Conservation (phyloP, 2,329 filamentous ascomycete genomes). For the Sordariomycetes sp. region DNA sequence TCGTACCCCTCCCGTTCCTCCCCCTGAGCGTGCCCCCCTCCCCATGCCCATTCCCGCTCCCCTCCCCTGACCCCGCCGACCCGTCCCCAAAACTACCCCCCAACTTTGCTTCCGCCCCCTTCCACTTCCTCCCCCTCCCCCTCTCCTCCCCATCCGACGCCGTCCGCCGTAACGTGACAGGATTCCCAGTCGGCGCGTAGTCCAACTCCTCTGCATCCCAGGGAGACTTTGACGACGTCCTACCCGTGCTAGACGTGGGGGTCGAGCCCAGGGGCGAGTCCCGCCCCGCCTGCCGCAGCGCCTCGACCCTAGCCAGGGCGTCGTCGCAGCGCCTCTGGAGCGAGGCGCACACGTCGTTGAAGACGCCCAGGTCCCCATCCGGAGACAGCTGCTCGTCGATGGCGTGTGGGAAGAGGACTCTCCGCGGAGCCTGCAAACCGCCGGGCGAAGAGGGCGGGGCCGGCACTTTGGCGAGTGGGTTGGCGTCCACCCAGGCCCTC, state of each 20-base stretch:
- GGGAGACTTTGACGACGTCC: background rate
- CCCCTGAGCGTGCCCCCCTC: slow-evolving; percentile 13
- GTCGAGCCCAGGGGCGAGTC: background rate
- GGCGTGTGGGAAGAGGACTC: slow-evolving; percentile 11
- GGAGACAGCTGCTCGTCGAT: slow-evolving; percentile 19
- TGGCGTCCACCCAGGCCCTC: slow-evolving; percentile 60
- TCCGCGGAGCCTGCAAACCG: background rate
- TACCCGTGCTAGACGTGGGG: background rate
- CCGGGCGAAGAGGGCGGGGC: background rate
- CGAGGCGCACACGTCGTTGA: slow-evolving; percentile 34
- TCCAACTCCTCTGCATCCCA: background rate
- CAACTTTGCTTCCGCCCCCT: background rate
- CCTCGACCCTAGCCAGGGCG: slow-evolving; percentile 36
- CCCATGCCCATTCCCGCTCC: background rate
- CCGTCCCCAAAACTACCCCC: background rate
- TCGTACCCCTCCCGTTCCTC: slow-evolving; percentile 22
- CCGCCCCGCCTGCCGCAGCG: slow-evolving; percentile 17
- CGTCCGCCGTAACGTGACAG: background rate
- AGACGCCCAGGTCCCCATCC: slow-evolving; percentile 38
- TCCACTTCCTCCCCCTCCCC: background rate
- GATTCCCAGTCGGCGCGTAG: slow-evolving; percentile 2
- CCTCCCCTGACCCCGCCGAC: too few species aligned
- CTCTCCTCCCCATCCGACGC: background rate
- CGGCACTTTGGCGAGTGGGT: slow-evolving; percentile 15
- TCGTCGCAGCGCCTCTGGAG: slow-evolving; percentile 37